phyloP scores from a whole-genome alignment of 176 grass and related monocot genomes.

The Phragmites australis region DNA sequence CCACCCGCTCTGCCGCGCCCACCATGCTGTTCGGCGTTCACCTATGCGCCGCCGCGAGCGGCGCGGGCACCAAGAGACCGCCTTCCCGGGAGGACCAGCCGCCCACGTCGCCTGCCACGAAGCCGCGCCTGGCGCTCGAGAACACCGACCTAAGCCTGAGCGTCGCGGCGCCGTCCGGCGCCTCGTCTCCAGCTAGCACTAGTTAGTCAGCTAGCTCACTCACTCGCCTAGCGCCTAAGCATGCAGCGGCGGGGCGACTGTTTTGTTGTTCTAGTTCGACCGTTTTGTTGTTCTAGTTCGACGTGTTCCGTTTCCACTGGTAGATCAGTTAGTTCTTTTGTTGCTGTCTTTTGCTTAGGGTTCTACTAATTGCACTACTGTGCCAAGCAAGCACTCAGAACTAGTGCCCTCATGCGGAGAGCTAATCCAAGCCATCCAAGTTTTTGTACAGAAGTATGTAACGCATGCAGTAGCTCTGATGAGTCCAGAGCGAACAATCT shows the following conservation, averaged over 20 bases:
- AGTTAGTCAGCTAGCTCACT: constrained; percentile 37
- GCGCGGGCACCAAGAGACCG: constrained; percentile 51
- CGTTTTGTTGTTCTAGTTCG: constrained; percentile 36
- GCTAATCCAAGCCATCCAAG: constrained; percentile 7
- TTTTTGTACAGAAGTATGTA: constrained; percentile 43
- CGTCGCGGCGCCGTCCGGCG: constrained; percentile 38
- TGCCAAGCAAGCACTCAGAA: background rate
- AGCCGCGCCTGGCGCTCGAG: constrained; percentile 54
- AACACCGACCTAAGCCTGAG: constrained; percentile 57
- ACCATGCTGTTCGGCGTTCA: constrained; percentile 86
- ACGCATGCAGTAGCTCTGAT: background rate
- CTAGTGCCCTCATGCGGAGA: background rate
- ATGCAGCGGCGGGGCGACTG: background rate
- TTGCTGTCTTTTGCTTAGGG: constrained; percentile 30
- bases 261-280: constrained; percentile 34
- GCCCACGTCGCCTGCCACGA: constrained; percentile 58
- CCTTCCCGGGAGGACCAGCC: constrained; percentile 37
- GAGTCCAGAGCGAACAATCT: constrained; percentile 1
- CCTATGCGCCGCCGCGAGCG: constrained; percentile 28
- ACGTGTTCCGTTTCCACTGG: constrained; percentile 31
- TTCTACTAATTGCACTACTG: constrained; percentile 32
- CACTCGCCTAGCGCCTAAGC: background rate
- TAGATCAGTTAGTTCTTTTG: constrained; percentile 15
- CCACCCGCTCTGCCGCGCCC: constrained; percentile 19
- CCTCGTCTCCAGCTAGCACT: constrained; percentile 48